Base-by-base conservation (phyloP, 441 rosid species). In the Omphalea diandra region DNA sequence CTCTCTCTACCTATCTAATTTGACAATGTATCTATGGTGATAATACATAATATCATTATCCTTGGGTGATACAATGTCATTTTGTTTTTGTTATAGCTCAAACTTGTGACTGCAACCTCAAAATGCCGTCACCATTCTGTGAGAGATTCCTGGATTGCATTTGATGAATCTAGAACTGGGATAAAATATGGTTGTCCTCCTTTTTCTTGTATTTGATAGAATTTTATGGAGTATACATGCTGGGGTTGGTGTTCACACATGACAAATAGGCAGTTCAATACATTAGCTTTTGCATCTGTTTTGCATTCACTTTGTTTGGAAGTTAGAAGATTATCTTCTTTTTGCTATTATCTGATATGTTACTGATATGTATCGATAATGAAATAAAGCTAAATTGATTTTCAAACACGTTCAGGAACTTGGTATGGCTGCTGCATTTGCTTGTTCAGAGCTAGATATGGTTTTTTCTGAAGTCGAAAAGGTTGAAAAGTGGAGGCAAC, bases 401-500 rank as follows among this genome's bases (percentile, higher is more conserved):
- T 62, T 50, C n/a, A n/a, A 36, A 73, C 67, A 31, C 54, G 41
- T 65, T 65, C 83, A 88, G 96, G 91, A 86, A 50, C 71, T 33
- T 54, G 91, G 86, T 73, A 73, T 73, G 68, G 69, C 71, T 73
- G 76, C 73, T 74, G 86, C 88, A 46, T 87, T 88, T 78, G 68
- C 68, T 62, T 90, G 94, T 76, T 44, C 79, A 17, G 86, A 88
- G 76, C 80, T 84, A 63, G 88, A 83, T 68, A 68, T 65, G 73
- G 71, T 88, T 69, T 67, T 83, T 49, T 79, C 71, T 50, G 85
- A 90, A 80, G 83, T 81, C 70, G 83, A 77, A 58, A 88, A 85
- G 73, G 77, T 88, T 63, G 87, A 88, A 70, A 80, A 71, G 60
- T 90, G 97, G 97, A 87, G 75, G 74, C 73, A 77, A 33, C 75